Percentiles rank a stretch among this genome's conserved stretches.
These are phyloP conservation scores for Aspergillus kassunensis DNA, from an alignment of 495 filamentous ascomycete genomes.

Conservation along the genomic window DNA sequence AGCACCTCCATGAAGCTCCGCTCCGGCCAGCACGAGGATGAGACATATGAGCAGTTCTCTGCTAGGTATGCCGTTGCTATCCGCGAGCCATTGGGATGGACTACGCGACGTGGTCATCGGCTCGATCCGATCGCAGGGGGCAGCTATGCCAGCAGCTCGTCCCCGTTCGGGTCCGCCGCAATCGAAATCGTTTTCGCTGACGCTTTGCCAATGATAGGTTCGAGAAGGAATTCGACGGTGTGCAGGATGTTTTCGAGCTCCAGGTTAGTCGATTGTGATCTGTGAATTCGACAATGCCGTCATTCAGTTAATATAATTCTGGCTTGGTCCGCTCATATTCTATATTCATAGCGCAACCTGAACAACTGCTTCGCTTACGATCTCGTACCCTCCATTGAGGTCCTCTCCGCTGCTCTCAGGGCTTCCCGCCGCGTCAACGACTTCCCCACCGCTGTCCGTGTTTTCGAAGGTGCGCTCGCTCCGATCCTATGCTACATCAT, in stretches of 20 bases:
- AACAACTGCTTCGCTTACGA: conserved; percentile 99
- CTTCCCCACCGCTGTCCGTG: conserved; percentile 93
- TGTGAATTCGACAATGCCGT: neutral
- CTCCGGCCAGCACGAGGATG: conserved; percentile 65
- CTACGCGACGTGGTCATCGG: neutral
- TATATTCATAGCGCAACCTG: conserved; percentile 81
- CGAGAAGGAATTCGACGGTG: conserved; percentile 96
- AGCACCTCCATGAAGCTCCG: conserved; percentile 61
- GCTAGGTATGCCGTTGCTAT: conserved; percentile 68
- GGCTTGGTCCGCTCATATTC: neutral
- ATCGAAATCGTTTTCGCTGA: conserved; percentile 10
- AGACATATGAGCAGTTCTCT: conserved; percentile 99
- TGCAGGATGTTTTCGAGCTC: conserved; percentile 99
- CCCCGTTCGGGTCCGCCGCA: conserved; percentile 1
- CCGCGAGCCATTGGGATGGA: conserved; percentile 27
- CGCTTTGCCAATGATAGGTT: conserved; percentile 57
- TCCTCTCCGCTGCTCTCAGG: conserved; percentile 84
- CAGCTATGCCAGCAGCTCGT: neutral
- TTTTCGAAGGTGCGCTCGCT: conserved; percentile 82
- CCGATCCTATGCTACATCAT: neutral
- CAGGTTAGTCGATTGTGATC: conserved; percentile 62
- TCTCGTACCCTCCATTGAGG: conserved; percentile 90
- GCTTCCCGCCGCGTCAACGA: conserved; percentile 96
- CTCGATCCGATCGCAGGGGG: conserved; percentile 9
- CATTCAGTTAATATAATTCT: no score